These are phyloP conservation scores for Xanthoconium purpureum DNA, from an alignment of 768 basidiomycete genomes.

Conservation along the genomic window DNA sequence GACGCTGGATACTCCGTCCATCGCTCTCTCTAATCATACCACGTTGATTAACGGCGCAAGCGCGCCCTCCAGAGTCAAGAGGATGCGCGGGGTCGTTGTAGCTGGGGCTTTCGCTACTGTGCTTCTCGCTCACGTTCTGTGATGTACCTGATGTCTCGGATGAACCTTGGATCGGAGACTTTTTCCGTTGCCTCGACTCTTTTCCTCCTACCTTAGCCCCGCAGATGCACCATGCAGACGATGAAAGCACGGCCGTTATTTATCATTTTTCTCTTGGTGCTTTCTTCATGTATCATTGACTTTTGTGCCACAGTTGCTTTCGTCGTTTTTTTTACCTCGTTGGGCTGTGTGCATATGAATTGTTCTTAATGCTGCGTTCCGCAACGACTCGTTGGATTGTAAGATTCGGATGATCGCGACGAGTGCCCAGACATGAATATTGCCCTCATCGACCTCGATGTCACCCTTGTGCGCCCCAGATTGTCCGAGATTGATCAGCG, in stretches of 20 bases:
- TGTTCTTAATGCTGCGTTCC: background rate
- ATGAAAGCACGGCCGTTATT: background rate
- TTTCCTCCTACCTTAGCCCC: background rate
- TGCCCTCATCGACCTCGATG: background rate
- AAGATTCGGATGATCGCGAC: background rate
- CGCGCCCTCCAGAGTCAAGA: constrained; percentile 4
- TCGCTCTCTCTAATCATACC: constrained; percentile 58
- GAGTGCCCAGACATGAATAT: background rate
- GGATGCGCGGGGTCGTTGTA: constrained; percentile 12
- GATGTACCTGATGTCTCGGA: constrained; percentile 4
- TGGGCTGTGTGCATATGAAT: background rate
- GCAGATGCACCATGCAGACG: background rate
- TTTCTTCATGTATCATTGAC: background rate
- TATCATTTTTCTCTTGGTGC: background rate
- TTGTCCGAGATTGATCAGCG: no score
- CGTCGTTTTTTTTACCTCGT: background rate
- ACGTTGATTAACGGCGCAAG: constrained; percentile 47
- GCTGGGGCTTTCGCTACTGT: constrained; percentile 10
- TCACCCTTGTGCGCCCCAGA: no score
- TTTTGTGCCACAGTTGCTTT: background rate
- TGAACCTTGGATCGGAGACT: background rate
- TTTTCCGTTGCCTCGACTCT: background rate
- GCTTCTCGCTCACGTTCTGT: constrained; percentile 21
- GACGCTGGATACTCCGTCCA: constrained; percentile 48
- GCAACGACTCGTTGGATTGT: background rate